Conservation (phyloP, 202 grass and related monocot genomes). For the Zoysia matrella region DNA sequence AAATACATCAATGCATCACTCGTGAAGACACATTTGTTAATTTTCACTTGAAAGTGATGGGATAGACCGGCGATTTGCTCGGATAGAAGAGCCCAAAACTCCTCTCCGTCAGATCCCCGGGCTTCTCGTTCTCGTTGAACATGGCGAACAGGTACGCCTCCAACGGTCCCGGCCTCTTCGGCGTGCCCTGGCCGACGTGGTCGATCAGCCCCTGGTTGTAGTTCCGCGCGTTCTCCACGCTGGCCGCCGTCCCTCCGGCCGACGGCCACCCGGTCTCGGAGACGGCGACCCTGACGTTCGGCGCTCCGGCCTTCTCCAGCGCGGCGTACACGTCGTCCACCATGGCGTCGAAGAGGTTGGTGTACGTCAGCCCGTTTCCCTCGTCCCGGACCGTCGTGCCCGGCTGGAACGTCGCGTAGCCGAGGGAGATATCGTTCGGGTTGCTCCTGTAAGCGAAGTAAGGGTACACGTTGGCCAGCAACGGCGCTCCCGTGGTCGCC, state of each 20-base stretch:
- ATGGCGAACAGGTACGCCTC: too few species aligned
- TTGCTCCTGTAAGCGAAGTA: conserved; percentile 61
- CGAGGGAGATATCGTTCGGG: conserved; percentile 28
- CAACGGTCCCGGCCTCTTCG: too few species aligned
- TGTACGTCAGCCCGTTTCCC: conserved; percentile 39
- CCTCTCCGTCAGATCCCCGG: conserved; percentile 36
- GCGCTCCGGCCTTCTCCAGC: not conserved
- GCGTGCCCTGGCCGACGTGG: too few species aligned
- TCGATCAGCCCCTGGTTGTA: too few species aligned
- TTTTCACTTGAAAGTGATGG: conserved; percentile 4
- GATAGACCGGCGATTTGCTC: conserved; percentile 48
- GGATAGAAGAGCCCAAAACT: conserved; percentile 61
- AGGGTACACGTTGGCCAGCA: conserved; percentile 68
- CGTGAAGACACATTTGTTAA: not conserved
- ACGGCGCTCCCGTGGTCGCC: conserved; percentile 38
- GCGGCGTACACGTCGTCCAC: conserved; percentile 36
- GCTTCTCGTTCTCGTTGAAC: conserved; percentile 29
- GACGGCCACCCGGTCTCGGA: conserved; percentile 77
- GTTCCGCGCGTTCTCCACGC: conserved; percentile 43
- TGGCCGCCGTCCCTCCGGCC: conserved; percentile 41
- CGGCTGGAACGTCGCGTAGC: conserved; percentile 66
- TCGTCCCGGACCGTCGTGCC: conserved; percentile 46
- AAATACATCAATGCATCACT: not conserved
- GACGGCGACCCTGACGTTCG: conserved; percentile 25
- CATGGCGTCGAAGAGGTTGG: conserved; percentile 67